Percentiles rank a stretch among this genome's conserved stretches.
Evolutionary conservation across 768 basidiomycete species (phyloP).

Genomic region (Termitomyces eurrhizus): DNA sequence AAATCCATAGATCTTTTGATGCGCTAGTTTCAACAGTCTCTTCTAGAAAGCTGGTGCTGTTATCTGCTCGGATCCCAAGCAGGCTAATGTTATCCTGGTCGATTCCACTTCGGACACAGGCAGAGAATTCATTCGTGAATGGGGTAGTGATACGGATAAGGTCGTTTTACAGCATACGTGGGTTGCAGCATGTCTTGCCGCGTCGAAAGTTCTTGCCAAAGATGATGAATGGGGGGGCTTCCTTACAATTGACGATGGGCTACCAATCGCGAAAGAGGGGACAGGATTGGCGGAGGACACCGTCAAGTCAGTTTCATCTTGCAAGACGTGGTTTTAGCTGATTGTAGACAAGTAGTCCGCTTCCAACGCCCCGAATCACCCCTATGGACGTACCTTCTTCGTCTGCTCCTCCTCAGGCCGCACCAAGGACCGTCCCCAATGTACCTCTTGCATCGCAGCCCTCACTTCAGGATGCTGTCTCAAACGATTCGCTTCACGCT

Average conservation of each 20-base stretch:
- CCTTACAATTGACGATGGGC: conserved; percentile 36
- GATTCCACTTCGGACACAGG: conserved; percentile 50
- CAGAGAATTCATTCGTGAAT: conserved; percentile 53
- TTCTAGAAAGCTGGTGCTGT: conserved; percentile 52
- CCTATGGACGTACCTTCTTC: conserved; percentile 31
- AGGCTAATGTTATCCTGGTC: conserved; percentile 58
- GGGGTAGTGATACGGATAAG: conserved; percentile 49
- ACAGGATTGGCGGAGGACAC: conserved; percentile 32
- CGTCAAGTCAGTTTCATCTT: conserved; percentile 38
- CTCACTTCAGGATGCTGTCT: not conserved
- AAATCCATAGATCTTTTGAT: conserved; percentile 11
- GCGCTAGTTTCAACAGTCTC: conserved; percentile 2
- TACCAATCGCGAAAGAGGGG: conserved; percentile 32
- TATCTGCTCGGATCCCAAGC: conserved; percentile 45
- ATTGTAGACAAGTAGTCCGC: conserved; percentile 44
- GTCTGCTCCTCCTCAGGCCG: not conserved
- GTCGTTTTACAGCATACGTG: conserved; percentile 52
- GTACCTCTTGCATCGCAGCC: not conserved
- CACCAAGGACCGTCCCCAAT: not conserved
- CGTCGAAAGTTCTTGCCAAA: conserved; percentile 39
- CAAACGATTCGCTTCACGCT: not conserved
- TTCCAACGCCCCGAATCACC: conserved; percentile 61
- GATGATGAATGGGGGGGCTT: conserved; percentile 53
- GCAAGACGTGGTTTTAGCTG: not conserved
- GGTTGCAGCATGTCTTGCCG: conserved; percentile 43